Percentiles rank a stretch among this genome's conserved stretches.
phyloP scores from a whole-genome alignment of 306 rosid species.

The Cyamopsis tetragonoloba region DNA sequence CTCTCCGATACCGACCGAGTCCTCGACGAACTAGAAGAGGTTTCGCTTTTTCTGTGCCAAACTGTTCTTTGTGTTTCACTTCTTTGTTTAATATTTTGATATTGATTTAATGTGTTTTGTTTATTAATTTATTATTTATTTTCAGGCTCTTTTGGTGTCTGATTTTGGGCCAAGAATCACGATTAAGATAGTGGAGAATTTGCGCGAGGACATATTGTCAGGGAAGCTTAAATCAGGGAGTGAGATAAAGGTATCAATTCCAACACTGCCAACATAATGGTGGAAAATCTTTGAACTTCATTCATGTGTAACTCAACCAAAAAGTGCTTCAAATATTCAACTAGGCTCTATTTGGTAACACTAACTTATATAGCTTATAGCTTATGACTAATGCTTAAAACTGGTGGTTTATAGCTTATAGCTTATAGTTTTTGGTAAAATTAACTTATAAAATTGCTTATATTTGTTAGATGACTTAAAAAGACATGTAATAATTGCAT shows the following conservation, averaged over 20 bases:
- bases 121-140: background rate
- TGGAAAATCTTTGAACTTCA: background rate
- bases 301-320: background rate
- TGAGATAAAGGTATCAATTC: conserved; percentile 69
- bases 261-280: background rate
- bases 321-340: background rate
- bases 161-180: conserved; percentile 93
- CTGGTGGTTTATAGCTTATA: too few species aligned
- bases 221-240: conserved; percentile 93
- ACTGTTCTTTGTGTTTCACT: background rate
- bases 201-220: conserved; percentile 73
- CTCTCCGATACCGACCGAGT: conserved; percentile 89
- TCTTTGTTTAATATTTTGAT: background rate
- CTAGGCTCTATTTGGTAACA: too few species aligned
- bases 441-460: too few species aligned
- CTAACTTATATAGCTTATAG: too few species aligned
- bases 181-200: conserved; percentile 75
- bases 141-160: conserved; percentile 78
- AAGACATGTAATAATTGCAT: too few species aligned
- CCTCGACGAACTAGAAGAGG: conserved; percentile 98
- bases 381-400: too few species aligned
- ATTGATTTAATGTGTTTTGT: background rate
- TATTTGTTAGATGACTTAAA: too few species aligned
- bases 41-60: background rate
- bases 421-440: too few species aligned